phyloP scores from a whole-genome alignment of 1,284 basidiomycete genomes.

The Phellinidium pouzarii region DNA sequence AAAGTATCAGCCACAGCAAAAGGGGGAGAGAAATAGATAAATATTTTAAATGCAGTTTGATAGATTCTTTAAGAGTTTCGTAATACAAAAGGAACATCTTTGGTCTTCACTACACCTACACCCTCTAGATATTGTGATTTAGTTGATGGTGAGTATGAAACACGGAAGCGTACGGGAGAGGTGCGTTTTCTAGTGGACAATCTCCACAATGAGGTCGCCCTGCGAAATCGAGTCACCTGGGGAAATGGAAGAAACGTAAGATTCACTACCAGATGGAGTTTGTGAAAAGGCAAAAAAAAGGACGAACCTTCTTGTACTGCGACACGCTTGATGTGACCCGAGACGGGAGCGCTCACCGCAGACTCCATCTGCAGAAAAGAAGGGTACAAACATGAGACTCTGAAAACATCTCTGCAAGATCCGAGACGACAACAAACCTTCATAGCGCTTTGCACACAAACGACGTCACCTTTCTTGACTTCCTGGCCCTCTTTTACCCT shows the following conservation, averaged over 20 bases:
- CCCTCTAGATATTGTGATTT: background rate
- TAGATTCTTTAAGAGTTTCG: background rate
- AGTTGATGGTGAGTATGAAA: background rate
- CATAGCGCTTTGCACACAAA: constrained; percentile 88
- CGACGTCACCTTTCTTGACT: constrained; percentile 95
- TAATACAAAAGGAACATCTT: background rate
- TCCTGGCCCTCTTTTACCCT: constrained; percentile 94
- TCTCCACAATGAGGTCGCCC: constrained; percentile 82
- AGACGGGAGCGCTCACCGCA: constrained; percentile 90
- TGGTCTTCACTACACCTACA: background rate
- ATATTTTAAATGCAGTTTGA: background rate
- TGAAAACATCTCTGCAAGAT: constrained; percentile 18
- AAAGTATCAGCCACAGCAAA: too few relatives aligned
- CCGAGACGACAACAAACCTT: constrained; percentile 46
- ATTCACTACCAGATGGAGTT: constrained; percentile 5
- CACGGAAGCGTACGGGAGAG: background rate
- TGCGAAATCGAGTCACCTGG: constrained; percentile 83
- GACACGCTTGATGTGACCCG: constrained; percentile 91
- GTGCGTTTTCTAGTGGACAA: constrained; percentile 50
- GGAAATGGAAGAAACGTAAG: constrained; percentile 11
- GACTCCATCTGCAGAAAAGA: constrained; percentile 77
- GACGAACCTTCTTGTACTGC: constrained; percentile 73
- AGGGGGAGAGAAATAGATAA: background rate
- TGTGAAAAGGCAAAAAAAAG: background rate
- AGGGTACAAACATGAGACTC: constrained; percentile 20